Base-by-base conservation (phyloP, 2,329 filamentous ascomycete species). In the Apiospora marii region DNA sequence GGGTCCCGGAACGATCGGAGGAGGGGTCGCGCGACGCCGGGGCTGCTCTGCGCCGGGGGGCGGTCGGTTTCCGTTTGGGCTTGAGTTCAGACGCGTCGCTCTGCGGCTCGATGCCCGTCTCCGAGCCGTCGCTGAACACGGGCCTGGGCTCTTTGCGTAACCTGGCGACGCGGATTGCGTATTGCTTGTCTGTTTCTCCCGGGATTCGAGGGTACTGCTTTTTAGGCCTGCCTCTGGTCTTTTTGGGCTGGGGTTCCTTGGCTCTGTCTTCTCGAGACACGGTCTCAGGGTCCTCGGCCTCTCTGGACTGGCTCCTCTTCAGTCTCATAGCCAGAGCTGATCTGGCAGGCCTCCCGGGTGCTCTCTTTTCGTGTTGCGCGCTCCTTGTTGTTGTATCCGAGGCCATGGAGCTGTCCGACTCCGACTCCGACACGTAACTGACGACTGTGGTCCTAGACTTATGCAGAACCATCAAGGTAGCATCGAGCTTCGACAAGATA, bases 401-500 rank as follows among this genome's bases (percentile, higher is more conserved):
- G 30, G 76, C 72, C n/a, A 78, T 76, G 4, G 77, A 77, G 3
- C 74, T 70, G 24, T 78, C 79, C 3, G 78, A 78, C n/a, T 78
- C 76, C 2, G 79, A 79, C 53, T 80, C 79, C 3, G 78, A 79
- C 41, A 77, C 74, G 27, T 77, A 77, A 24, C 75, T 72, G 64
- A 83, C 75, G 70, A 87, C 88, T 3, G 90, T 87, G 61, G 89
- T 83, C 49, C 92, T 88, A 0, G 89, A 87, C 73, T 91, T 89
- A 79, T 95, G 94, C 19, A 98, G 85, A 4, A 91, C 89, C 43
- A 87, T 85, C 7, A 98, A 87, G 0, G 96, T 86, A 6, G 85
- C 81, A 76, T 98, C 94, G 1, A 98, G 80, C 48, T 90, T 89
- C 1, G 86, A 83, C 12, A 98, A 85, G 22, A 95, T 88, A 75